Evolutionary conservation across 352 stramenopile species (phyloP), one percentile per base, ranked within the genome.

Genomic region (Globisporangium acanthophoron): DNA sequence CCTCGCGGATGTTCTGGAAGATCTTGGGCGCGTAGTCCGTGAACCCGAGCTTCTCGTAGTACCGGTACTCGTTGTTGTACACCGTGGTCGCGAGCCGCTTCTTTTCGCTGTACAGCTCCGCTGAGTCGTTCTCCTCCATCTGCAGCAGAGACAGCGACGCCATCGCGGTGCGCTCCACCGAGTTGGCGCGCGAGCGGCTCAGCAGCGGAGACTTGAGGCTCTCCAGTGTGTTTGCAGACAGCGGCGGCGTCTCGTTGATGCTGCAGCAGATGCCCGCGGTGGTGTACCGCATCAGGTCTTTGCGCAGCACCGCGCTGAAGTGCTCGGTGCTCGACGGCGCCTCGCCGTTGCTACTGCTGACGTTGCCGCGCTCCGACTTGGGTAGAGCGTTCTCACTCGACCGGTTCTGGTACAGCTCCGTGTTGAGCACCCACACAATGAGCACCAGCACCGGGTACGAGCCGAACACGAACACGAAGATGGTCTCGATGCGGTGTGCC

Each of bases 211-310:
- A 85, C 15, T 69, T 71, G 41, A 83, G 56, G 21, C 62, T 82
- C 31, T 85, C 73, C 8, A 54, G 20, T 5, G 45, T 44, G 1
- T 39, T 39, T 11, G 46, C 37, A 0, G 57, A 54, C 18, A 61
- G 56, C 3, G 59, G 35, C 20, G 73, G 70, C 18, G 75, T 74
- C 47, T 90, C 84, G 49, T 74, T 72, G 50, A 94, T 78, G 52
- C 85, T 94, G 56, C 78, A 87, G 5, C 82, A 80, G 57, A 94
- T 94, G 15, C 85, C 85, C 18, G 84, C 82, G 3, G 85, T 92
- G 33, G 85, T 94, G 66, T 92, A 94, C 2, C 80, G 78, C 82
- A 92, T 92, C 49, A 94, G 67, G 31, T 94, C 85, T 62, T 94
- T 94, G 1, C 85, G 75, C 4, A 94, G 57, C 8, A 80, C 80